Base-by-base conservation (phyloP, 2,329 filamentous ascomycete genomes). In the Drechslerella dactyloides region DNA sequence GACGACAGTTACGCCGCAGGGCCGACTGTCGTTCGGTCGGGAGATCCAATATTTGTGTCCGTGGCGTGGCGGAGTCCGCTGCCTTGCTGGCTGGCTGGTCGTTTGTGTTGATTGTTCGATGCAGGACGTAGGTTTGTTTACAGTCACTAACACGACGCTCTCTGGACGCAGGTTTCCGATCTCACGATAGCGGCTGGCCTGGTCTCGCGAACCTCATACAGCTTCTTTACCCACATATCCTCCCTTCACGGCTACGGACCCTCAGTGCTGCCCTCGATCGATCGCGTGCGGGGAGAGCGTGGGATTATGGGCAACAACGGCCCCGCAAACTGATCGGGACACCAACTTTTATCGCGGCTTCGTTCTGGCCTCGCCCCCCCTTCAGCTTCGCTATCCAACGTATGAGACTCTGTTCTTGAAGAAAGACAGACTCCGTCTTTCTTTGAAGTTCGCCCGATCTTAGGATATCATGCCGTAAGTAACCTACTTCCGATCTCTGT, bases 321-420 rank as follows among this genome's bases (percentile, higher is more conserved):
- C 66, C 66, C 66, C 66, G 66, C 66, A 70, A 70, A 70, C 66
- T 70, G 66, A 70, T 70, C 63, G 66, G 66, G 66, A 70, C 59
- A 64, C 66, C 58, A 70, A 59, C 66, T 63, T 48, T 70, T 35
- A 59, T 70, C 59, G 66, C 66, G 66, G 66, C 58, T 58, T 63
- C 51, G 61, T 48, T 57, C 60, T 57, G 19, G 53, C 66, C 37
- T 54, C 33, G 24, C 37, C 37, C 55, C 56, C 56, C 57, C 23
- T 55, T 48, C 53, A 63, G 51, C 52, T 69, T 70, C 66, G 57
- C 64, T 27, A 42, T 57, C 51, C 44, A 55, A 21, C 21, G 56
- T 61, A 57, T 42, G 40, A 66, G 57, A 69, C 58, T 55, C 61
- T 59, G 58, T 53, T 59, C 59, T 60, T 58, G 66, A 60, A 70